Conservation (phyloP, 73 alveolate genomes). For the Paramecium sonneborni region DNA sequence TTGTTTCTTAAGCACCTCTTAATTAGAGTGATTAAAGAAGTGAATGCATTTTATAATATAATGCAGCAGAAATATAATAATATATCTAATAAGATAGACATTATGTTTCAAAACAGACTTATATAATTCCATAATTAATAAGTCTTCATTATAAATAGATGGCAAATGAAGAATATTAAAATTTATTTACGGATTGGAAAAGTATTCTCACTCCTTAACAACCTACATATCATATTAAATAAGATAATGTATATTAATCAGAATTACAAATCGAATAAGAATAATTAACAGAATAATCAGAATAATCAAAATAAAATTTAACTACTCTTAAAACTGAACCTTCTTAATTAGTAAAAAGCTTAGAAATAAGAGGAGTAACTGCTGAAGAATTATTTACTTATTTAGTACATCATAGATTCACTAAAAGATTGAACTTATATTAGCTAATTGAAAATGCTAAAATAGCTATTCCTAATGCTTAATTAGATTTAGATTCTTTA, state of each 20-base stretch:
- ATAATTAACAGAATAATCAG: background rate
- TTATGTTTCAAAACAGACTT: constrained; percentile 26
- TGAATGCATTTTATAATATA: constrained; percentile 49
- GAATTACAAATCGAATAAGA: background rate
- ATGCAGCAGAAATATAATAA: constrained; percentile 48
- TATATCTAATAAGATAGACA: constrained; percentile 42
- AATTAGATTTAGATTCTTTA: constrained; percentile 12
- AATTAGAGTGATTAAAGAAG: constrained; percentile 40
- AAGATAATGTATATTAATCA: background rate
- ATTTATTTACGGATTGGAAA: constrained; percentile 49
- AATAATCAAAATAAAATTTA: background rate
- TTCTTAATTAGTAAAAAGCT: background rate
- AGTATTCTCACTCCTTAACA: background rate
- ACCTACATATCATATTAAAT: background rate
- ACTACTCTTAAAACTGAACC: background rate
- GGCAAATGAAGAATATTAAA: background rate
- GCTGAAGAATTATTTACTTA: constrained; percentile 48
- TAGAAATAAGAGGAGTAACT: constrained; percentile 54
- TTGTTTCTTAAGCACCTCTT: constrained; percentile 30
- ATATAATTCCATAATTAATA: background rate
- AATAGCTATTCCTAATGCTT: constrained; percentile 25
- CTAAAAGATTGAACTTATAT: constrained; percentile 37
- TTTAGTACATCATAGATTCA: constrained; percentile 43
- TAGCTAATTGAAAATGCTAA: constrained; percentile 9
- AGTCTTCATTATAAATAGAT: constrained; percentile 5